phyloP scores from a whole-genome alignment of 192 early-diverging fungal species.

The Backusella tuberculispora region DNA sequence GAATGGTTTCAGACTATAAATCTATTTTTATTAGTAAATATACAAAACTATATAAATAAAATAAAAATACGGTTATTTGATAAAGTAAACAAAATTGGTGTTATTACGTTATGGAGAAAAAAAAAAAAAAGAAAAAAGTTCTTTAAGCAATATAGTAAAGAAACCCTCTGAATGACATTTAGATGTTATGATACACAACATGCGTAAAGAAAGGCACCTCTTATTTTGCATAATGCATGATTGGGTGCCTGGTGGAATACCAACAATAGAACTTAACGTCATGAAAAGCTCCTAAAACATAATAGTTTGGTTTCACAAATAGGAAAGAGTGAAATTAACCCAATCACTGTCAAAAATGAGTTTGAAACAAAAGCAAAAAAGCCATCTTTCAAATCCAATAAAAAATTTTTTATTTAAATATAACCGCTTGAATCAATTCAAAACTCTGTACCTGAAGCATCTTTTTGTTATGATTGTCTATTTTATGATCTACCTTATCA shows the following conservation, averaged over 20 bases:
- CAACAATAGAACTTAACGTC: constrained; percentile 13
- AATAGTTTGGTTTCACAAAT: constrained; percentile 5
- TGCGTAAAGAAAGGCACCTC: background rate
- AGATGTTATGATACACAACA: background rate
- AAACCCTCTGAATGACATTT: background rate
- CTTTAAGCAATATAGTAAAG: background rate
- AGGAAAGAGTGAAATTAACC: constrained; percentile 10
- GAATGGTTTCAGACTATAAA: too few species aligned
- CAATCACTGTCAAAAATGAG: background rate
- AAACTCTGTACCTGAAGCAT: constrained; percentile 7
- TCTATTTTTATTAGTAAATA: too few species aligned
- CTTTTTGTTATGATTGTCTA: background rate
- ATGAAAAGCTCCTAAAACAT: constrained; percentile 13
- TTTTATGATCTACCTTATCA: background rate
- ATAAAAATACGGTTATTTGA: too few species aligned
- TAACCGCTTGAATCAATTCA: background rate
- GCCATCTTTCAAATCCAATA: constrained; percentile 18
- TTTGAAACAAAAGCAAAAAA: constrained; percentile 8
- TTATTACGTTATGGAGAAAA: background rate
- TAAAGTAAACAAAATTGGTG: too few species aligned
- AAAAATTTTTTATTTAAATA: background rate
- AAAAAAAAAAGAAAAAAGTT: constrained; percentile 8
- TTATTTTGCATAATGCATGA: constrained; percentile 15
- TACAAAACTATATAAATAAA: too few species aligned
- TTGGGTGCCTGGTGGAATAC: constrained; percentile 12